These are phyloP conservation scores for Aspergillus taichungensis DNA, from an alignment of 495 filamentous ascomycete genomes.

Conservation along the genomic window DNA sequence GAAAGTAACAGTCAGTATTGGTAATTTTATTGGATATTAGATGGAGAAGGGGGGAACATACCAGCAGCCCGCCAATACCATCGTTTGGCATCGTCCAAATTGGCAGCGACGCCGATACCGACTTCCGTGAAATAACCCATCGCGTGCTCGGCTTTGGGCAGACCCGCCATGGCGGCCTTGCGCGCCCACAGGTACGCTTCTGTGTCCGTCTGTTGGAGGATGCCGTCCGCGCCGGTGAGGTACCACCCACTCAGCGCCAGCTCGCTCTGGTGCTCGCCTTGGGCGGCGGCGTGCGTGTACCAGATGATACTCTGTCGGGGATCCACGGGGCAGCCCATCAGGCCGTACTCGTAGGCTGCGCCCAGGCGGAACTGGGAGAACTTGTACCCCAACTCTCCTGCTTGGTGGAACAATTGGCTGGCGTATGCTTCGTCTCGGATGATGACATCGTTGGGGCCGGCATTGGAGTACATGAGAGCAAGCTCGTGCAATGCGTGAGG, in stretches of 20 bases:
- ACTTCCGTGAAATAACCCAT: slow-evolving; percentile 98
- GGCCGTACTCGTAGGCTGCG: slow-evolving; percentile 80
- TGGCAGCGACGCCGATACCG: slow-evolving; percentile 79
- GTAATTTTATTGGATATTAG: slow-evolving; percentile 7
- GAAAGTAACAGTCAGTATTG: slow-evolving; percentile 2
- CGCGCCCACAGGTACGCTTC: slow-evolving; percentile 97
- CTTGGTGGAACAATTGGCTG: slow-evolving; percentile 68
- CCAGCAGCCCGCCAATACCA: slow-evolving; percentile 98
- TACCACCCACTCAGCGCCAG: slow-evolving; percentile 95
- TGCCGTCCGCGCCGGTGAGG: slow-evolving; percentile 79
- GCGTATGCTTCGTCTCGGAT: slow-evolving; percentile 75
- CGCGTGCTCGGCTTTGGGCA: slow-evolving; percentile 91
- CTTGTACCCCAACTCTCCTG: slow-evolving; percentile 88
- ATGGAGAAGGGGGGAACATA: slow-evolving; percentile 43
- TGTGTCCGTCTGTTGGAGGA: slow-evolving; percentile 84
- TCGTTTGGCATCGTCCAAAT: slow-evolving; percentile 88
- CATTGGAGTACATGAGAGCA: slow-evolving; percentile 72
- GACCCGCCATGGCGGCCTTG: slow-evolving; percentile 75
- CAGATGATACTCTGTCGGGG: slow-evolving; percentile 77
- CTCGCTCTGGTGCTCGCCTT: slow-evolving; percentile 92
- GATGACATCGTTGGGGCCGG: slow-evolving; percentile 58
- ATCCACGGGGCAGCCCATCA: slow-evolving; percentile 74
- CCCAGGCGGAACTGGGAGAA: slow-evolving; percentile 89
- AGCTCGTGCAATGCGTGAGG: slow-evolving; percentile 94
- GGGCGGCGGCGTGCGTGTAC: slow-evolving; percentile 86